A percentile compares a stretch with the other conserved stretches of the same genome.
phyloP scores from a whole-genome alignment of 2,329 filamentous ascomycete genomes.

The Allantophomopsis lycopodina region DNA sequence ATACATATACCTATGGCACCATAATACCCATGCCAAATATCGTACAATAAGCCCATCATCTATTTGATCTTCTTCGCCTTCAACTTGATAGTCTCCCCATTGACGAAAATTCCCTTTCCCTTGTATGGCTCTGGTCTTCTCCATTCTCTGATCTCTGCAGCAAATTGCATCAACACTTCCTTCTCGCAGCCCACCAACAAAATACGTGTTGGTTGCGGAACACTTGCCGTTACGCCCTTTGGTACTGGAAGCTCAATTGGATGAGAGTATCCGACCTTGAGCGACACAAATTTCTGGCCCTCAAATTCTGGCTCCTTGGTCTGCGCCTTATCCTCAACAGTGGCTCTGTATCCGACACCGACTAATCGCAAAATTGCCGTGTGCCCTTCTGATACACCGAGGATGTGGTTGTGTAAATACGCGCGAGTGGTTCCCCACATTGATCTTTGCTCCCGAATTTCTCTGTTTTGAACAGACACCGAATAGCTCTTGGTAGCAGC shows the following conservation, averaged over 20 bases:
- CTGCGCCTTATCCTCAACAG: slow-evolving; percentile 61
- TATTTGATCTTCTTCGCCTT: slow-evolving; percentile 98
- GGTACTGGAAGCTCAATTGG: slow-evolving; percentile 84
- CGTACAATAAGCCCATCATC: slow-evolving; percentile 11
- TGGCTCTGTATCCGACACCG: slow-evolving; percentile 89
- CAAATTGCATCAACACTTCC: slow-evolving; percentile 80
- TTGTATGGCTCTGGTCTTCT: slow-evolving; percentile 94
- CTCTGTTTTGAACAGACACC: slow-evolving; percentile 55
- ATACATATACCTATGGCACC: too few species aligned
- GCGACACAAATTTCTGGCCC: slow-evolving; percentile 76
- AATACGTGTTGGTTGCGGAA: slow-evolving; percentile 82
- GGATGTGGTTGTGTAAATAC: slow-evolving; percentile 80
- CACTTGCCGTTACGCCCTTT: slow-evolving; percentile 68
- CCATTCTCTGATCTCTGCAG: slow-evolving; percentile 79
- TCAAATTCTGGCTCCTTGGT: slow-evolving; percentile 55
- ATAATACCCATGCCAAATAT: not conserved
- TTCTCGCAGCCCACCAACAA: slow-evolving; percentile 80
- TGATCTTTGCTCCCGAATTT: slow-evolving; percentile 63
- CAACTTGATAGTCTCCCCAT: slow-evolving; percentile 92
- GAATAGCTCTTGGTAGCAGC: slow-evolving; percentile 44
- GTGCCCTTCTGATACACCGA: slow-evolving; percentile 93
- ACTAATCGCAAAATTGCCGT: slow-evolving; percentile 85
- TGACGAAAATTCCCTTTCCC: slow-evolving; percentile 97
- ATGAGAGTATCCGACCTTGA: slow-evolving; percentile 96
- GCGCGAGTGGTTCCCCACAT: slow-evolving; percentile 97